Evolutionary conservation across 2,329 filamentous ascomycete species (phyloP), one percentile per base, ranked within the genome.

Genomic region (Pseudogymnoascus sp.): DNA sequence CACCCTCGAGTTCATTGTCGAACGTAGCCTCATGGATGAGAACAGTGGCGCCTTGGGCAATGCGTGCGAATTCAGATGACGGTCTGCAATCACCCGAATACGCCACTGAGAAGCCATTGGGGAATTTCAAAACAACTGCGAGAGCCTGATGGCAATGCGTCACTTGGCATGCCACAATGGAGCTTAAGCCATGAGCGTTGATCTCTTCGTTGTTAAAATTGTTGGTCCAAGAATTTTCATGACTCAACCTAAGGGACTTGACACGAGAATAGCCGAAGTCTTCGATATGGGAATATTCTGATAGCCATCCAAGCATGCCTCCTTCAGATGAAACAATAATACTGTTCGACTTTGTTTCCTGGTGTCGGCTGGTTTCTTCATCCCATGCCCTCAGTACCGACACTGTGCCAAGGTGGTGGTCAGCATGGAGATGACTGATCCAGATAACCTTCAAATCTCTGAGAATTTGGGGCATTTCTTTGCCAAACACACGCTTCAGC

Each of bases 21-120:
- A 99, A 97, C 0, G 94, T 99, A 63, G 91, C 92, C 78, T 99
- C 94, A 75, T 99, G 94, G 60, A 99, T 83, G 4, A 96, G 82
- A 5, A 99, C 80, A 12, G 92, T 95, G 1, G 88, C 85, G 63
- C 84, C 85, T 48, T 76, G 75, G 48, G 89, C 95, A 57, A 92
- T 87, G 10, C 73, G 66, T 0, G 84, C 82, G 69, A 99, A 96
- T 0, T 74, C 70, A 2, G 74, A 67, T 3, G 83, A 90, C 0
- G 94, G 94, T 5, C 94, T 82, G 71, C 92, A 97, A 75, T 99
- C 94, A 60, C 94, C 94, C 3, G 90, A 95, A 75, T 96, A 99
- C 48, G 90, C 90, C 61, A 96, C 79, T 71, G 92, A 94, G 71
- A 99, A 88, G 15, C 84, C 87, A 1, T 83, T 83, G 0, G 87